Base-by-base conservation (phyloP, 2,329 filamentous ascomycete genomes). In the Aureobasidium uvarum region DNA sequence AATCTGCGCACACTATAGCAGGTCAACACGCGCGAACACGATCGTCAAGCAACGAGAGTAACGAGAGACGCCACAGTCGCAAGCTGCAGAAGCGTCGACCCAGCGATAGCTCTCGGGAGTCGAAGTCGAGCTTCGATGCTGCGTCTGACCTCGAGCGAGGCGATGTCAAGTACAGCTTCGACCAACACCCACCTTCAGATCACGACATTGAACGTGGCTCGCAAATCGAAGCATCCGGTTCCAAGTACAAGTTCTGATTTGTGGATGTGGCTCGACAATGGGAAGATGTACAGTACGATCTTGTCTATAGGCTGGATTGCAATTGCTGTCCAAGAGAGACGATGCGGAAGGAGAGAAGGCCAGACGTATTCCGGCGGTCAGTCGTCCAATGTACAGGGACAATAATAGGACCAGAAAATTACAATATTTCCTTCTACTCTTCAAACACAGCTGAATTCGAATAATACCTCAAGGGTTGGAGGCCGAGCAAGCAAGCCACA, bases 21-120 rank as follows among this genome's bases (percentile, higher is more conserved):
- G 25, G 13, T 18, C 54, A 66, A 3, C 63, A 56, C 31, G 16
- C 28, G 14, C 55, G 64, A 20, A 28, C 36, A 14, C 46, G 50
- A 20, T 56, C 58, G 16, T 41, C 38, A 11, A 63, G 56, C 51
- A 50, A 36, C 41, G 58, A 63, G 14, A 38, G 31, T 23, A 45
- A 41, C 39, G 52, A 65, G 51, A 38, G 41, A 16, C 58, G 65
- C 10, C 56, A 46, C 3, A 46, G 56, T 13, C 56, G 69, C 14
- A 74, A 72, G 66, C 66, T 76, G 63, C 71, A 72, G 71, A 74
- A 74, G 67, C 67, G 71, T 18, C 66, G 70, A 46, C 66, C 66
- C 13, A 74, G 72, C 63, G 50, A 64, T 11, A 72, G 70, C 20
- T 70, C 68, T 8, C 25, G 8, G n/a, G 45, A 43, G 14, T 62